These are phyloP conservation scores for Penicillium paradoxum DNA, from an alignment of 495 filamentous ascomycete species.

Conservation along the genomic window DNA sequence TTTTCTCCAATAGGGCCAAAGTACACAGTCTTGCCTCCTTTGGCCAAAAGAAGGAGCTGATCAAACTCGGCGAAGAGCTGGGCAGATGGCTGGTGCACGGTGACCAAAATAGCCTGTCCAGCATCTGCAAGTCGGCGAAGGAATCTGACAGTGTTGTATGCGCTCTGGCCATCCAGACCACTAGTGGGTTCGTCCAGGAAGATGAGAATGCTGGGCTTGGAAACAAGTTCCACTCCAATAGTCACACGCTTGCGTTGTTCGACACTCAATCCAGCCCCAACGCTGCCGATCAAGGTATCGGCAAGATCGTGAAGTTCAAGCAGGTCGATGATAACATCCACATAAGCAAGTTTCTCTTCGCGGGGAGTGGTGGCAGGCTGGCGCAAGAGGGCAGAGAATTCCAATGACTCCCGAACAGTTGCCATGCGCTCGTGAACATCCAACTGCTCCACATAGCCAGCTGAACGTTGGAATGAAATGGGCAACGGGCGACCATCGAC, in stretches of 20 bases:
- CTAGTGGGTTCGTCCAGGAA: constrained; percentile 77
- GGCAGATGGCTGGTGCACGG: constrained; percentile 71
- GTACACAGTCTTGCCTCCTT: constrained; percentile 66
- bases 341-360: constrained; percentile 55
- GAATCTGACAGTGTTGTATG: constrained; percentile 60
- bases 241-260: constrained; percentile 62
- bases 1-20: constrained; percentile 59
- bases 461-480: constrained; percentile 69
- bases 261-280: constrained; percentile 49
- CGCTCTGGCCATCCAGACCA: constrained; percentile 58
- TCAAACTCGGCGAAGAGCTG: constrained; percentile 72
- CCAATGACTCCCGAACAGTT: constrained; percentile 57
- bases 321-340: constrained; percentile 52
- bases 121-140: constrained; percentile 58
- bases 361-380: constrained; percentile 47
- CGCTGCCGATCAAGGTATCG: constrained; percentile 49
- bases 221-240: constrained; percentile 63
- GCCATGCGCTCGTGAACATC: constrained; percentile 56
- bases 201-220: constrained; percentile 60
- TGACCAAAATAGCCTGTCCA: constrained; percentile 66
- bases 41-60: constrained; percentile 60
- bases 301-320: constrained; percentile 54
- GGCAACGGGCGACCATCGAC: constrained; percentile 75
- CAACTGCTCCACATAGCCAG: constrained; percentile 56
- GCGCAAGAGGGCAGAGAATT: constrained; percentile 54